Conservation (phyloP, 805 yeast genomes). For the Zygosaccharomyces rouxii region DNA sequence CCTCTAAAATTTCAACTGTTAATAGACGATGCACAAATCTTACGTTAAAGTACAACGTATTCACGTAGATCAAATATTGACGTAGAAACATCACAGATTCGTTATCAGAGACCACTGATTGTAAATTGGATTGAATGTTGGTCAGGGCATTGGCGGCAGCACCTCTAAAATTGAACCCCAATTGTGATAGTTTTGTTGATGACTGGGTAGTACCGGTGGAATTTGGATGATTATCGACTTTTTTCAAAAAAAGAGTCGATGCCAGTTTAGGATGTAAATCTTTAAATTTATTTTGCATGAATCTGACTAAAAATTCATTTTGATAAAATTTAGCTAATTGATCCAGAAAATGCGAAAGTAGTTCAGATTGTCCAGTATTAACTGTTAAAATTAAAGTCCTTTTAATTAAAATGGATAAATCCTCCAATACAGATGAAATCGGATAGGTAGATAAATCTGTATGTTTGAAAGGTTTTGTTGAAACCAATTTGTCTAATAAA, state of each 20-base stretch:
- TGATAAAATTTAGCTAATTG: constrained; percentile 28
- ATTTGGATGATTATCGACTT: constrained; percentile 20
- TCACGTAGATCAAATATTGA: constrained; percentile 62
- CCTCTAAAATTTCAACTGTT: constrained; percentile 31
- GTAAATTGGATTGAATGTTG: constrained; percentile 35
- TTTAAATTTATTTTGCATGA: constrained; percentile 28
- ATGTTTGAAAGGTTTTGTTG: constrained; percentile 18
- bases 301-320: constrained; percentile 31
- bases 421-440: constrained; percentile 82
- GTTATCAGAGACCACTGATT: constrained; percentile 32
- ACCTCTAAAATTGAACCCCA: constrained; percentile 33
- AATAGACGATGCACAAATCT: constrained; percentile 53
- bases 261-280: constrained; percentile 25
- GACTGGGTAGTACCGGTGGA: constrained; percentile 3
- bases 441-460: constrained; percentile 42
- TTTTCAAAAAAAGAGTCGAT: constrained; percentile 20
- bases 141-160: constrained; percentile 42
- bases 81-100: constrained; percentile 41
- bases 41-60: constrained; percentile 63
- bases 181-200: constrained; percentile 23
- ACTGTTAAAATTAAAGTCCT: constrained; percentile 60
- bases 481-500: constrained; percentile 39
- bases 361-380: constrained; percentile 57
- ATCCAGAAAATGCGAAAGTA: constrained; percentile 29
- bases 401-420: constrained; percentile 68